Base-by-base conservation (phyloP, 192 early-diverging fungal species). In the Piromyces finnis region DNA sequence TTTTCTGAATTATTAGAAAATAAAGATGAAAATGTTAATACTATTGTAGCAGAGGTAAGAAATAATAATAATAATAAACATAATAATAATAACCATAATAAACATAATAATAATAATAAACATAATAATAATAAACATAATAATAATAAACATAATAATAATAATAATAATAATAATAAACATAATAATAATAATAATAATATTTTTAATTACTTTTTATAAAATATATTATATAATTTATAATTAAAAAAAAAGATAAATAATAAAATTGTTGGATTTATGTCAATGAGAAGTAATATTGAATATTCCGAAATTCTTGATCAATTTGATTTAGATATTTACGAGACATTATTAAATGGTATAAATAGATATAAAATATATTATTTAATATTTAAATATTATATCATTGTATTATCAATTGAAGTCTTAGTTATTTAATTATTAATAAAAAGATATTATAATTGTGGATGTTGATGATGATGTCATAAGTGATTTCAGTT, bases 281-380 rank as follows among this genome's bases (percentile, higher is more conserved):
- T 90, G 84, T 85, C 79, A 79, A 77, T 89, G n/a, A 83, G 82
- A 28, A 77, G 83, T 13, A 84, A 84, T 22, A 81, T 89, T n/a
- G 84, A 88, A 79, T 84, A 87, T 81, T 81, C 78, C 2, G 30
- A 82, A 7, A 39, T 90, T 2, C 30, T 79, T 28, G 79, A 85
- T 15, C 84, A 80, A 12, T 90, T 87, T 79, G 81, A 89, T 14
- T 35, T 89, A 39, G 86, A 87, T 28, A 77, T 81, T 17, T 89
- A 86, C 81, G 87, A 89, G 30, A 79, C 83, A 80, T 78, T 89
- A 12, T 41, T 84, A 36, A 87, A 88, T 84, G 87, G 88, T 86
- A 84, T 29, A 11, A 41, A n/a, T n/a, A n/a, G n/a, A n/a, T n/a
- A n/a, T n/a, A n/a, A n/a, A n/a, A n/a, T n/a, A n/a, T n/a, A n/a